phyloP scores from a whole-genome alignment of 1,139 yeast species.

The Blastobotrys apis region DNA sequence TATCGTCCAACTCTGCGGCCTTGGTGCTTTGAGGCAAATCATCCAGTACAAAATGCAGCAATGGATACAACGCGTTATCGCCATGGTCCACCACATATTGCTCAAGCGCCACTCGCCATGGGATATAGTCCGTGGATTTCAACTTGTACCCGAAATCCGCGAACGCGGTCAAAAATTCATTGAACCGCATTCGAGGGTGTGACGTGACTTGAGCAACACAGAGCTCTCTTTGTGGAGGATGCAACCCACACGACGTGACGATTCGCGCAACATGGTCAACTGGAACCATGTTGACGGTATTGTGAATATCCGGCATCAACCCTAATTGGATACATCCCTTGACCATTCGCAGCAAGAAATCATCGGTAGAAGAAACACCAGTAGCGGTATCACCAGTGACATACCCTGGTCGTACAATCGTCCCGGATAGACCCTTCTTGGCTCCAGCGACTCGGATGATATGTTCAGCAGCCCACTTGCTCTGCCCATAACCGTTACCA shows the following conservation, averaged over 20 bases:
- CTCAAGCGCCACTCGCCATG: conserved; percentile 77
- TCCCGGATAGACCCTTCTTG: conserved; percentile 71
- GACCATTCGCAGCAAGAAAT: conserved; percentile 86
- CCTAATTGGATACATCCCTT: conserved; percentile 93
- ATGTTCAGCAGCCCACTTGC: conserved; percentile 96
- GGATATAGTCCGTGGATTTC: conserved; percentile 57
- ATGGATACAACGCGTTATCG: conserved; percentile 87
- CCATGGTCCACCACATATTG: conserved; percentile 65
- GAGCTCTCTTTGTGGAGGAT: conserved; percentile 56
- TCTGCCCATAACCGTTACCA: conserved; percentile 93
- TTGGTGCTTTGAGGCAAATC: conserved; percentile 84
- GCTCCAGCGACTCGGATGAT: conserved; percentile 80
- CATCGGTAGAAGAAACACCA: conserved; percentile 93
- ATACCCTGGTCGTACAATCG: conserved; percentile 92
- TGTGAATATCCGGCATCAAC: conserved; percentile 74
- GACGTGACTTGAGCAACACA: conserved; percentile 95
- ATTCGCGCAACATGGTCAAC: conserved; percentile 97
- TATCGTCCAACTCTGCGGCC: conserved; percentile 92
- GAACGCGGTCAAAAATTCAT: conserved; percentile 65
- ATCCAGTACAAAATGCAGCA: conserved; percentile 89
- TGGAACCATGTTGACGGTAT: conserved; percentile 93
- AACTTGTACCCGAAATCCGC: conserved; percentile 68
- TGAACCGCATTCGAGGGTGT: conserved; percentile 84
- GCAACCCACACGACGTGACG: conserved; percentile 75
- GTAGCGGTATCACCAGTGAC: conserved; percentile 80